phyloP scores from a whole-genome alignment of 164 flowering plant species.

The Berberis thunbergii region DNA sequence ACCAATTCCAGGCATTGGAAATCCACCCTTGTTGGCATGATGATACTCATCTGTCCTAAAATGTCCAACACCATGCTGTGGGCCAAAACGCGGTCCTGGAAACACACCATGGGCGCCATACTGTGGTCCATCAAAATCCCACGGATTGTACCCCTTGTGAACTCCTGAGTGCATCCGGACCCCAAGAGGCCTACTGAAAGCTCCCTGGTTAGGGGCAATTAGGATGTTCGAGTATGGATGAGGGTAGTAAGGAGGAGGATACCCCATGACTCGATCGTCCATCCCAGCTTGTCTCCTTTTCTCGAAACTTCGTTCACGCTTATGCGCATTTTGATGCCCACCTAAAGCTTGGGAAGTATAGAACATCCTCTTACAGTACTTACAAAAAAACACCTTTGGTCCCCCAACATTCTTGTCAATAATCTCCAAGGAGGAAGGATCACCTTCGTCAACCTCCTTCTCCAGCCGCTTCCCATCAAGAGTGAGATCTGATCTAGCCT shows the following conservation, averaged over 20 bases:
- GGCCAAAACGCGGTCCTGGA: neutral
- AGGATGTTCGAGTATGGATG: neutral
- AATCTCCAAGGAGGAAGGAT: neutral
- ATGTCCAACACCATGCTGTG: neutral
- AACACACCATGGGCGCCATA: neutral
- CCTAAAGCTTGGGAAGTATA: conserved; percentile 1
- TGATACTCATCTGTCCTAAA: neutral
- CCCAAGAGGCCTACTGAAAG: neutral
- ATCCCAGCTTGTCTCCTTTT: neutral
- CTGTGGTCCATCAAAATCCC: neutral
- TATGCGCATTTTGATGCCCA: neutral
- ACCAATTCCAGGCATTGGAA: neutral
- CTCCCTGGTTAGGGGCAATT: neutral
- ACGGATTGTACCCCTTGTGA: neutral
- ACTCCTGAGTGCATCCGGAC: neutral
- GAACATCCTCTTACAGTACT: neutral
- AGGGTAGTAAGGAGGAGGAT: neutral
- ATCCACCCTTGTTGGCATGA: neutral
- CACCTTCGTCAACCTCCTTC: no score
- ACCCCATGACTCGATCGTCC: neutral
- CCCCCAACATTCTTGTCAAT: neutral
- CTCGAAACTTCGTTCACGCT: neutral
- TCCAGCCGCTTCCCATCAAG: no score
- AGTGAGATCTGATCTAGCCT: no score
- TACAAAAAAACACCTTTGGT: neutral